Conservation (phyloP, 169 alveolate species). For the Plasmodium falciparum region DNA sequence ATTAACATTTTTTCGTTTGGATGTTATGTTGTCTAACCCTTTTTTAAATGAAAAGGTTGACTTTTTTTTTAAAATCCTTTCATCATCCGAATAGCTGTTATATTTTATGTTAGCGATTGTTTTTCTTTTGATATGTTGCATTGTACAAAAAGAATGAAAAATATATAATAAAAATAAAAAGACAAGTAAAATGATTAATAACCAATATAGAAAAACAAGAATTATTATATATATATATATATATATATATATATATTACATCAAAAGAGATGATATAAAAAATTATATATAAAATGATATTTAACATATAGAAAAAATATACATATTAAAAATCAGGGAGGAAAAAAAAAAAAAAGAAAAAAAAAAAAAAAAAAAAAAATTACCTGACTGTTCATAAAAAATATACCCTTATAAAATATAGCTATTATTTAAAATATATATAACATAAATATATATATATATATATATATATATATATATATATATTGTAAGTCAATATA, state of each 20-base stretch:
- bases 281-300: not conserved
- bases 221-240: not conserved
- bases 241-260: too few relatives aligned
- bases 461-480: too few relatives aligned
- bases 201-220: not conserved
- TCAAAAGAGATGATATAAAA: not conserved
- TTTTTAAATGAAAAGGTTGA: slow-evolving; percentile 6
- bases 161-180: not conserved
- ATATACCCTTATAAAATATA: too few relatives aligned
- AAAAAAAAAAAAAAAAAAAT: too few relatives aligned
- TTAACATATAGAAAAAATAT: not conserved
- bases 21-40: slow-evolving; percentile 16
- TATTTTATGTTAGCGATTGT: slow-evolving; percentile 29
- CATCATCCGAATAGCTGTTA: slow-evolving; percentile 8
- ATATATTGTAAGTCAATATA: too few relatives aligned
- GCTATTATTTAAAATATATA: too few relatives aligned
- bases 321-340: not conserved
- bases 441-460: too few relatives aligned
- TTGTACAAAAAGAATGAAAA: slow-evolving; percentile 1
- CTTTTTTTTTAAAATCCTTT: not conserved
- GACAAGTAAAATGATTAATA: not conserved
- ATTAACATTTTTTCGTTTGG: not conserved
- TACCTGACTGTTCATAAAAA: too few relatives aligned
- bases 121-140: slow-evolving; percentile 37
- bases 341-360: too few relatives aligned